Evolutionary conservation across 768 basidiomycete genomes (phyloP), one percentile per base, ranked within the genome.

Genomic region (Lenzites betulinus): DNA sequence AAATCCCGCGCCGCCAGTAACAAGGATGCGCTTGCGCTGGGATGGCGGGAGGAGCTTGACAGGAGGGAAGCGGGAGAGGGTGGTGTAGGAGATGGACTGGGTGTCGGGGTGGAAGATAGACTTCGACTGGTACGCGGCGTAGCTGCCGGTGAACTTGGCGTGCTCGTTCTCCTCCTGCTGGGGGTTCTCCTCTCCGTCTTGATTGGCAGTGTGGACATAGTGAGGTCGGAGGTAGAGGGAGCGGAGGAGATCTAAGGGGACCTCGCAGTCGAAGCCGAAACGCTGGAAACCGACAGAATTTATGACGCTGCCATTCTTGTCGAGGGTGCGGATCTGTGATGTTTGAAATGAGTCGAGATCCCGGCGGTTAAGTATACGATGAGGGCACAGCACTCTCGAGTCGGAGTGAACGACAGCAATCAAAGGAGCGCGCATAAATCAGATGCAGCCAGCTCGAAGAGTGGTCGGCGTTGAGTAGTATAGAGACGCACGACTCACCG

Each of bases 1-100:
- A 74, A 99, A 99, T n/a, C 97, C 97, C 38, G 96, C 97, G 42
- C 97, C 96, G 59, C 96, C 96, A 22, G 96, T 98, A 67, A 98
- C 90, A 41, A 99, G 85, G 67, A 98, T 78, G 60, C 96, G 90
- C 77, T 96, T 97, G 69, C 93, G 86, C 62, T 78, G 74, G 2
- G 86, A 79, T 22, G 90, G 85, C 11, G 92, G 75, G 48, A 99
- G 85, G 49, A 95, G 85, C 68, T 85, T 92, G 61, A 99, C 95
- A 3, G 96, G 93, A 11, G 95, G 92, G 75, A 95, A 99, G 44
- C 92, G 88, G 54, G 90, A 87, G 58, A 96, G 84, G 25, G 94
- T 93, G 48, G 93, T 92, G 76, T 95, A 98, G 43, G 95, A 92
- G 73, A 97, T 94, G 38, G 90, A 84, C 65, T 88, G 83, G 25